Evolutionary conservation across 441 rosid species (phyloP).

Genomic region (Bocquillonia castaneifolia): DNA sequence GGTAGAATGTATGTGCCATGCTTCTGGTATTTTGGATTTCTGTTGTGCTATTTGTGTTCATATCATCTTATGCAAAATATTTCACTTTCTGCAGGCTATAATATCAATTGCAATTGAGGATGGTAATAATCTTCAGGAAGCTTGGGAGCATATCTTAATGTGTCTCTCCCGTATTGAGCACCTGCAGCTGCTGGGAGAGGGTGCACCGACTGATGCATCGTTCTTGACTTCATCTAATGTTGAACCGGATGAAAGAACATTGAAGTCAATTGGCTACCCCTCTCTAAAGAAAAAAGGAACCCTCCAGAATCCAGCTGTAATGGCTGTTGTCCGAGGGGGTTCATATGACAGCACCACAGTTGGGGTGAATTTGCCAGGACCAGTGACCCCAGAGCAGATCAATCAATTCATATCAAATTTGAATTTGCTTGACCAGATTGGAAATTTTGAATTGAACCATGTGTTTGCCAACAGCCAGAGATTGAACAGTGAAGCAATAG

Average conservation of each 20-base stretch:
- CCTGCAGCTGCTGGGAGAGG: constrained; percentile 94
- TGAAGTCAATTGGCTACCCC: constrained; percentile 52
- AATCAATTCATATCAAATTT: constrained; percentile 75
- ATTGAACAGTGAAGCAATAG: constrained; percentile 92
- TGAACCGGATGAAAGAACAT: constrained; percentile 62
- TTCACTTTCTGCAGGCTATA: constrained; percentile 58
- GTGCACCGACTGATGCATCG: constrained; percentile 90
- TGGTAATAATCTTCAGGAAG: constrained; percentile 91
- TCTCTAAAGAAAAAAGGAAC: constrained; percentile 79
- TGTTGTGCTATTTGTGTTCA: neutral
- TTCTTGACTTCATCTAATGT: constrained; percentile 58
- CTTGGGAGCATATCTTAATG: constrained; percentile 95
- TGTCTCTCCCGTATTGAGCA: constrained; percentile 97
- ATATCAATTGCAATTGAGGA: constrained; percentile 92
- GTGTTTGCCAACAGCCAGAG: constrained; percentile 96
- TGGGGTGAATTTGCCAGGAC: constrained; percentile 60
- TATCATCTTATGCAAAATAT: constrained; percentile 10
- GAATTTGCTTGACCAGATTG: constrained; percentile 98
- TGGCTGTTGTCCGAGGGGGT: constrained; percentile 99
- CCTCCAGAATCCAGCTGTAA: constrained; percentile 88
- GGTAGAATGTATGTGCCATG: neutral
- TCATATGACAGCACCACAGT: constrained; percentile 79
- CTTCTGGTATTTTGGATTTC: neutral
- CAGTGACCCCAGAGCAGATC: constrained; percentile 76
- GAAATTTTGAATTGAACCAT: constrained; percentile 86